Evolutionary conservation across 495 filamentous ascomycete genomes (phyloP), one percentile per base, ranked within the genome.

Genomic region (Cenococcum geophilum): DNA sequence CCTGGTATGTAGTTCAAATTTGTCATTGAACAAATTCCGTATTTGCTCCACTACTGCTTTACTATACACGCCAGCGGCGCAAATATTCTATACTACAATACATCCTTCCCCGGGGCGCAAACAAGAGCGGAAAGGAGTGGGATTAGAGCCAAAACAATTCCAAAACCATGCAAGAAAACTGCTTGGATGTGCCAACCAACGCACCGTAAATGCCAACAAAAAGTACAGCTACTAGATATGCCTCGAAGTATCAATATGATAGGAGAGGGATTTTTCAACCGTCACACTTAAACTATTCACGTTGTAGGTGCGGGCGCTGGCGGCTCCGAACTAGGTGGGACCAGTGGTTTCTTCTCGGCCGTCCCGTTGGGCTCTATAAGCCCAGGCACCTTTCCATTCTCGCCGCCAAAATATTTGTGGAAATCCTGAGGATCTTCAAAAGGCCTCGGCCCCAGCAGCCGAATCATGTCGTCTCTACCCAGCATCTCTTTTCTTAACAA

Each of bases 401-500:
- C 55, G 43, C 68, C 53, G 27, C 73, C 84, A 72, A 98, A 98
- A 76, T 96, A 97, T 76, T 96, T 97, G 54, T 82, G 74, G 72
- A 98, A 97, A 61, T 97, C 91, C 66, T 85, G 84, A 63, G 86
- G 83, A 49, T 97, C 91, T 22, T 85, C 84, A 72, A 85, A 97
- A 43, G 86, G 84, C 56, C 93, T 78, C 42, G 84, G 86, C 1
- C 93, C 93, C 23, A 98, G 77, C 52, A 98, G 76, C 55, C 93
- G 79, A 43, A 97, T 80, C 80, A 98, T 82, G 75, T 98, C 93
- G 62, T 97, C 93, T 54, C 93, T 80, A 16, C 82, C 82, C 25
- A 98, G 79, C 59, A 97, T 85, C 78, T 98, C 93, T 80, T 97
- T 97, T 59, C 75, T 80, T 60, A 98, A 76, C 56, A 98, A 75